Evolutionary conservation across 768 basidiomycete species (phyloP), one percentile per base, ranked within the genome.

Genomic region (Phlebiopsis flavidoalba): DNA sequence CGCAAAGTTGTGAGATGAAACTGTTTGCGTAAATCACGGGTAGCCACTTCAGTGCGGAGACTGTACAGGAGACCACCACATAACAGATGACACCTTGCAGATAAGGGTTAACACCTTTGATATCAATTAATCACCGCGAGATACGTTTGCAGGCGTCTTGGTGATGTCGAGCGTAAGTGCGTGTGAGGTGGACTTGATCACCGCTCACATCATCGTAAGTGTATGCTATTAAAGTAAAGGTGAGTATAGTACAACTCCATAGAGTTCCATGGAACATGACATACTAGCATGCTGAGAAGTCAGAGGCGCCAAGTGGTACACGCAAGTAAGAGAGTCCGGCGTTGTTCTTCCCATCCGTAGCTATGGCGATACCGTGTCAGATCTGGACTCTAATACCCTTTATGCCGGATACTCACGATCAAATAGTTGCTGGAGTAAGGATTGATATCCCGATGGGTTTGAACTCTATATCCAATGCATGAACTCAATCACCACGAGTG

Each of bases 11-110:
- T 26, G 5, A 51, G 24, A 33, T 50, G 0, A 43, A 22, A 1
- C 21, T 10, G 19, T 3, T 55, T n/a, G n/a, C n/a, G n/a, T n/a
- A n/a, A n/a, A n/a, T n/a, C n/a, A n/a, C n/a, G n/a, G n/a, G n/a
- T n/a, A n/a, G n/a, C n/a, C n/a, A n/a, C n/a, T n/a, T n/a, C n/a
- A n/a, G n/a, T n/a, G n/a, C n/a, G n/a, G n/a, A 22, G 31, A 73
- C 81, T 63, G n/a, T 69, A 89, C 89, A 2, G 88, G 87, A 31
- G 88, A 89, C 90, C 90, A 91, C n/a, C n/a, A 5, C 90, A 86
- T 14, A 87, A 55, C 4, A 88, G 62, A 63, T 88, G 84, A 21
- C n/a, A 88, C 74, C 64, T 77, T 80, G n/a, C 60, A 86, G 57
- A 65, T 74, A 67, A 33, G 69, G 74, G 61, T 88, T 89, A 64